Conservation (phyloP, 2,329 filamentous ascomycete species). For the Pseudopithomyces maydicus region DNA sequence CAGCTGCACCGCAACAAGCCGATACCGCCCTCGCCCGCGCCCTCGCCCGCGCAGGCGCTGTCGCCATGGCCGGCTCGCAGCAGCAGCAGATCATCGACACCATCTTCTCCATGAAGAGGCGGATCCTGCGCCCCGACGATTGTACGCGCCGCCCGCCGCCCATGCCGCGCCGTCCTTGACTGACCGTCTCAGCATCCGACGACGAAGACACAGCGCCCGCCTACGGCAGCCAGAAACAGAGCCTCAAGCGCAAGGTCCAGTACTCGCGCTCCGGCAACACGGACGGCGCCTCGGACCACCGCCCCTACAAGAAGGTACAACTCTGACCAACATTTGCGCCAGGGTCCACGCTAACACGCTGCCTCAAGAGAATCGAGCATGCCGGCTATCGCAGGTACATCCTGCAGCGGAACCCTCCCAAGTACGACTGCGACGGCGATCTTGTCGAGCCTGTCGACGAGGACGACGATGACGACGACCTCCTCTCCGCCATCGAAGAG, state of each 20-base stretch:
- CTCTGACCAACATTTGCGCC: slow-evolving; percentile 11
- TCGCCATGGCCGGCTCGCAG: slow-evolving; percentile 44
- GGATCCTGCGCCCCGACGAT: slow-evolving; percentile 40
- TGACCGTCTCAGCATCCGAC: slow-evolving; percentile 67
- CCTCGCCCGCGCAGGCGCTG: slow-evolving; percentile 5
- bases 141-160: slow-evolving; percentile 27
- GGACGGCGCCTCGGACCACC: slow-evolving; percentile 62
- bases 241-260: slow-evolving; percentile 75
- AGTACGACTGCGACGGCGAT: slow-evolving; percentile 79
- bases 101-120: slow-evolving; percentile 48
- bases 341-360: slow-evolving; percentile 18
- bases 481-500: slow-evolving; percentile 65
- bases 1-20: no score
- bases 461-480: slow-evolving; percentile 68
- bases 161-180: slow-evolving; percentile 9
- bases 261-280: slow-evolving; percentile 74
- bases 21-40: no score
- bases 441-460: slow-evolving; percentile 72
- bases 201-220: slow-evolving; percentile 74
- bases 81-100: slow-evolving; percentile 48
- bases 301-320: slow-evolving; percentile 72
- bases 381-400: slow-evolving; percentile 74
- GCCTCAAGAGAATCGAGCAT: slow-evolving; percentile 69
- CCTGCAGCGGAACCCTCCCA: slow-evolving; percentile 72
- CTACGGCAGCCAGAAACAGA: slow-evolving; percentile 76